Evolutionary conservation across 2,329 filamentous ascomycete genomes (phyloP).

Genomic region (Colletotrichum australisinense): DNA sequence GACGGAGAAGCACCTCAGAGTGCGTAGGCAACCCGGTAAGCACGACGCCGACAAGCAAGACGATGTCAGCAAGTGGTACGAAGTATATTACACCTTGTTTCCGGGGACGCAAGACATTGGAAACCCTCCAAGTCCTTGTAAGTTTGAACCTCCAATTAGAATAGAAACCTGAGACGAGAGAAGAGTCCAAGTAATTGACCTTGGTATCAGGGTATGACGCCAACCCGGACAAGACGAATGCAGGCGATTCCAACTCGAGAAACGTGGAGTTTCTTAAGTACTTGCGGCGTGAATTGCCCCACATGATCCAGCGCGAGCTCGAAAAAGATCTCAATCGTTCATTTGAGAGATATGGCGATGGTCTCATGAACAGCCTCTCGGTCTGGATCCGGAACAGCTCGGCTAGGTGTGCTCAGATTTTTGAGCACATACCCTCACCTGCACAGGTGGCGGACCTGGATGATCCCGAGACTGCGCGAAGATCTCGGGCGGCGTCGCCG

Average conservation of each 20-base stretch:
- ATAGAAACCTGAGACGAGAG: neutral
- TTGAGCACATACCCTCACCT: conserved; percentile 13
- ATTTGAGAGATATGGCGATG: neutral
- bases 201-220: conserved; percentile 46
- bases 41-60: conserved; percentile 39
- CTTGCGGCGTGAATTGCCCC: conserved; percentile 38
- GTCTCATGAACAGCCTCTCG: neutral
- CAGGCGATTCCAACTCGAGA: conserved; percentile 12
- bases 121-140: conserved; percentile 30
- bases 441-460: neutral
- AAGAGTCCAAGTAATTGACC: neutral
- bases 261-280: neutral
- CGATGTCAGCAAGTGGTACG: conserved; percentile 50
- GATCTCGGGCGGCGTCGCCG: neutral
- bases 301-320: conserved; percentile 45
- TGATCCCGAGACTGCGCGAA: neutral
- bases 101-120: conserved; percentile 32
- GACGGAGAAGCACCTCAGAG: conserved; percentile 45
- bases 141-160: conserved; percentile 6
- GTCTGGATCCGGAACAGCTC: conserved; percentile 3
- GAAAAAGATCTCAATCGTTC: conserved; percentile 39
- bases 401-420: conserved; percentile 1
- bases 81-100: conserved; percentile 50
- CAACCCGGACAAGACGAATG: neutral
- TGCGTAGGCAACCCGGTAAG: conserved; percentile 35